A percentile compares a stretch with the other conserved stretches of the same genome.
Evolutionary conservation across 2,329 filamentous ascomycete genomes (phyloP).

Genomic region (Elsinoe arachidis): DNA sequence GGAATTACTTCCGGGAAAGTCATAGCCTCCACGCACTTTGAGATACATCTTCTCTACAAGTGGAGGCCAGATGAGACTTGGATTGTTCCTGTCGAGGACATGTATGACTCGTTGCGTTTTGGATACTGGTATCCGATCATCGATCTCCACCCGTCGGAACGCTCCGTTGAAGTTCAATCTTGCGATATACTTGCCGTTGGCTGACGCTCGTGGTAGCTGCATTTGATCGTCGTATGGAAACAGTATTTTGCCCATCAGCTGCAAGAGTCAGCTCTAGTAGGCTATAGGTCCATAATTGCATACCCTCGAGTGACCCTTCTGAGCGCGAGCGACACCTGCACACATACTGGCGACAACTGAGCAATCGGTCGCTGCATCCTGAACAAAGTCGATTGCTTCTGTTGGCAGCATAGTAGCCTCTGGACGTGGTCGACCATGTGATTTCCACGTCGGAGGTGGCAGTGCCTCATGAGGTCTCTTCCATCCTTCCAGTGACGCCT

Average conservation of each 20-base stretch:
- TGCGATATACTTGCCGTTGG: conserved; percentile 81
- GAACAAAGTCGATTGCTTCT: conserved; percentile 69
- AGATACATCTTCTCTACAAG: conserved; percentile 93
- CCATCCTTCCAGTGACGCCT: conserved; percentile 74
- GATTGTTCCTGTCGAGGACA: conserved; percentile 77
- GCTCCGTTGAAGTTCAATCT: conserved; percentile 95
- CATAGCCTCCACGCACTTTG: conserved; percentile 90
- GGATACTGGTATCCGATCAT: conserved; percentile 77
- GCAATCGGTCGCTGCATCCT: conserved; percentile 92
- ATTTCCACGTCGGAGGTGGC: conserved; percentile 34
- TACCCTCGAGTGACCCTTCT: conserved; percentile 62
- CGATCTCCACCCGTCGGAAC: conserved; percentile 76
- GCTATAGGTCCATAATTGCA: conserved; percentile 17
- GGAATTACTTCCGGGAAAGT: conserved; percentile 96
- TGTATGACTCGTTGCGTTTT: conserved; percentile 68
- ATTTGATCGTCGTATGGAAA: conserved; percentile 61
- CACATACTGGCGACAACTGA: conserved; percentile 95
- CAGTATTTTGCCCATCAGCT: conserved; percentile 65
- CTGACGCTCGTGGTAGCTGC: conserved; percentile 54
- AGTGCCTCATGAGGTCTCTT: conserved; percentile 64
- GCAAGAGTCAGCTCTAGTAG: background rate
- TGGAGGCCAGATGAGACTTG: conserved; percentile 79
- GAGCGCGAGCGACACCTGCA: conserved; percentile 62
- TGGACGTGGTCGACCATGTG: conserved; percentile 13
- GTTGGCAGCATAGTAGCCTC: conserved; percentile 49